These are phyloP conservation scores for Quercus agrifolia DNA, from an alignment of 306 rosid species.

Conservation along the genomic window DNA sequence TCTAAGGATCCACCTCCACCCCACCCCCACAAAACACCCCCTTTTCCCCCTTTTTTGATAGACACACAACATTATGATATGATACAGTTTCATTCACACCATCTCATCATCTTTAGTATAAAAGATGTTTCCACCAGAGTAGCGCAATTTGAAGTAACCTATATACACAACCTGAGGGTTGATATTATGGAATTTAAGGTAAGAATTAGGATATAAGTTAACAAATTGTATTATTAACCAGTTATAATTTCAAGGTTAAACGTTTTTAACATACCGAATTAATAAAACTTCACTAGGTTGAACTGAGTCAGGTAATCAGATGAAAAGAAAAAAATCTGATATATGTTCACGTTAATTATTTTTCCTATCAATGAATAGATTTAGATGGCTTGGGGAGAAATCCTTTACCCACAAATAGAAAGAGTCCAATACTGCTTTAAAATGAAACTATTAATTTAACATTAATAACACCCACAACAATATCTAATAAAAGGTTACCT, in stretches of 20 bases:
- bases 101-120: background rate
- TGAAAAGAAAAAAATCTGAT: background rate
- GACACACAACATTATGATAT: constrained; percentile 2
- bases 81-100: background rate
- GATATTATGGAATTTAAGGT: background rate
- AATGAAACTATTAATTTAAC: background rate
- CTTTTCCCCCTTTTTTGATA: background rate
- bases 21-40: too few relatives aligned
- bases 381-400: background rate
- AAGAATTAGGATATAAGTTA: background rate
- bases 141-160: background rate
- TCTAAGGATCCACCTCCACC: too few relatives aligned
- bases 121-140: background rate
- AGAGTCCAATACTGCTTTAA: background rate
- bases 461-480: background rate
- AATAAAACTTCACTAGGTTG: background rate
- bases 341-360: background rate
- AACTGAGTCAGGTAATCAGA: background rate
- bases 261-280: background rate
- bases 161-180: background rate
- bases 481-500: constrained; percentile 34
- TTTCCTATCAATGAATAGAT: background rate
- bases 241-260: background rate
- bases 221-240: background rate
- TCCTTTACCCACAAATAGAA: background rate